Evolutionary conservation across 371 early-diverging fungal species (phyloP), one percentile per base, ranked within the genome.

Genomic region (Batkoa obscura): DNA sequence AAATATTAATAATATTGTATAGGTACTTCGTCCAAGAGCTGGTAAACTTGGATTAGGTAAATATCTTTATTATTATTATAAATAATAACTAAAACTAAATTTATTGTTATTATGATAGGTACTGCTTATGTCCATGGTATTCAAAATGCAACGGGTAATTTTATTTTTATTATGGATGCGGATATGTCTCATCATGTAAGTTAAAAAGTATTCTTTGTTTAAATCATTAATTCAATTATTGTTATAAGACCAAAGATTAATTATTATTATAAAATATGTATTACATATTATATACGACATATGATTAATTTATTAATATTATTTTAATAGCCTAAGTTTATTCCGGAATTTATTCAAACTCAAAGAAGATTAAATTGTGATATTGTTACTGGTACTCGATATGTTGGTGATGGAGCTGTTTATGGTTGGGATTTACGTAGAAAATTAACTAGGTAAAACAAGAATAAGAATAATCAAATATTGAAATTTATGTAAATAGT

Each of bases 381-480:
- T 64, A 80, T 99, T 51, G 94, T 98, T 23, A 91, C 91, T 45
- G 97, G 98, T 17, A 93, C 98, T 0, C 85, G 99, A 61, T 94
- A 96, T 64, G 68, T 68, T 43, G 61, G 68, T 33, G 86, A 85
- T 54, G 99, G 98, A 31, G 94, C 92, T 58, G 96, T 98, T n/a
- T 88, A 90, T 68, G 95, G 96, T n/a, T 99, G 99, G 99, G 88
- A 95, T 60, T 76, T 98, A 59, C 83, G 83, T 56, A 88, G 99
- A 60, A 98, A 94, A 69, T 75, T 98, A 34, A 94, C 93, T 37
- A 90, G 79, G 80, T 73, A 73, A 56, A 31, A n/a, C n/a, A n/a
- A n/a, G n/a, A n/a, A n/a, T n/a, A n/a, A n/a, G n/a, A n/a, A n/a
- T n/a, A n/a, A n/a, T n/a, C n/a, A n/a, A n/a, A n/a, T n/a, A n/a